phyloP scores from a whole-genome alignment of 1,139 yeast genomes.

The Debaryomyces psychrophilus region DNA sequence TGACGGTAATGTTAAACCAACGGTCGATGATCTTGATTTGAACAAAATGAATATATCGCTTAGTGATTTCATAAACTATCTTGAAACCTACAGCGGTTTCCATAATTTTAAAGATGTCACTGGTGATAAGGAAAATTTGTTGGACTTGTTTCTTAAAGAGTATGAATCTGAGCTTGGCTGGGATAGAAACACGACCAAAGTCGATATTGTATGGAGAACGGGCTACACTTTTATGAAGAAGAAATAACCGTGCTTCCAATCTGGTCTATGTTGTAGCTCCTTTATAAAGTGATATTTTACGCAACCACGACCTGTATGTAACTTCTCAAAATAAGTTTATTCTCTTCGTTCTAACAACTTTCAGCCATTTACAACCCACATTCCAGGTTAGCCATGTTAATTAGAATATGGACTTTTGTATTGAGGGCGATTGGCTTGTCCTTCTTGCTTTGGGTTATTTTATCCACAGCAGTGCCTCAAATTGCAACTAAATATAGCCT shows the following conservation, averaged over 20 bases:
- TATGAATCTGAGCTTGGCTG: constrained; percentile 34
- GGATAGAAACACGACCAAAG: constrained; percentile 31
- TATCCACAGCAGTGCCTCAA: constrained; percentile 48
- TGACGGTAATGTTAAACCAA: constrained; percentile 18
- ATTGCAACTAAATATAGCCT: constrained; percentile 33
- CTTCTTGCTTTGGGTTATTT: constrained; percentile 41
- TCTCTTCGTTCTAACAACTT: neutral
- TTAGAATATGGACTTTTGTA: constrained; percentile 21
- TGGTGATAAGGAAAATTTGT: constrained; percentile 27
- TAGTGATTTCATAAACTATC: constrained; percentile 31
- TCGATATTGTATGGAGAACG: constrained; percentile 44
- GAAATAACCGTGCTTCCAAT: constrained; percentile 15
- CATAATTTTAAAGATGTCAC: constrained; percentile 37
- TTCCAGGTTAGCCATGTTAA: constrained; percentile 13
- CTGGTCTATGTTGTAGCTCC: no score
- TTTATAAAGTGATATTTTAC: no score
- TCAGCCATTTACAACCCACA: neutral
- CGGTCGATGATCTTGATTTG: constrained; percentile 29
- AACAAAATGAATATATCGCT: constrained; percentile 26
- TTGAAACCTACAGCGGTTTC: constrained; percentile 43
- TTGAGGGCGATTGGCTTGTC: constrained; percentile 23
- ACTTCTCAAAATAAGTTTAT: neutral
- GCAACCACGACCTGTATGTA: neutral
- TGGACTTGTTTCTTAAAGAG: constrained; percentile 27
- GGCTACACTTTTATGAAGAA: constrained; percentile 43